A percentile compares a stretch with the other conserved stretches of the same genome.
phyloP scores from a whole-genome alignment of 371 early-diverging fungal species.

The Lichtheimia ornata region DNA sequence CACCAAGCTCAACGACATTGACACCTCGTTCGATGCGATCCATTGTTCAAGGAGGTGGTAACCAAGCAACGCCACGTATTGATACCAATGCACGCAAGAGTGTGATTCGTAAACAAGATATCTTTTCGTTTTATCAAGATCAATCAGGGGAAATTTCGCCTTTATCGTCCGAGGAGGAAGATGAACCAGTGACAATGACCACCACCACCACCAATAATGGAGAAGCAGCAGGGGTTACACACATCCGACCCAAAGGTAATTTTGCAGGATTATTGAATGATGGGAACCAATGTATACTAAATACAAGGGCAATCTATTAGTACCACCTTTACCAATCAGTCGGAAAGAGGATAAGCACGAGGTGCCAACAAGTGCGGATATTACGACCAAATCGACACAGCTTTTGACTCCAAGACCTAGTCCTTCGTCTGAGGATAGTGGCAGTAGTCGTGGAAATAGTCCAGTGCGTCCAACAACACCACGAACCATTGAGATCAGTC shows the following conservation, averaged over 20 bases:
- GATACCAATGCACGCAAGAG: conserved; percentile 9
- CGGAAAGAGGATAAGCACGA: background rate
- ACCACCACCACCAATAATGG: background rate
- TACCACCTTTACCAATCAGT: background rate
- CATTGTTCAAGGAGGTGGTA: conserved; percentile 2
- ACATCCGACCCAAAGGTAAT: conserved; percentile 6
- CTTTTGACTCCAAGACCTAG: background rate
- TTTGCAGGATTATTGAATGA: background rate
- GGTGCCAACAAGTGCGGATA: background rate
- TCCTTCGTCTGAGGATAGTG: background rate
- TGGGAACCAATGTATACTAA: background rate
- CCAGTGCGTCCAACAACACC: conserved; percentile 17
- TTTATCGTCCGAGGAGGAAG: conserved; percentile 22
- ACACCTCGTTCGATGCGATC: conserved; percentile 10
- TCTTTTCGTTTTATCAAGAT: conserved; percentile 29
- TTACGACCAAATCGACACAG: too few species aligned
- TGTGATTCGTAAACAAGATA: conserved; percentile 21
- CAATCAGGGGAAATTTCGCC: conserved; percentile 35
- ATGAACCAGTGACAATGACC: background rate
- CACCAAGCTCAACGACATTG: conserved; percentile 12
- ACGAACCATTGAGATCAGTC: conserved; percentile 20
- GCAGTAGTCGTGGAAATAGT: background rate
- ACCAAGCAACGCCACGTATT: background rate
- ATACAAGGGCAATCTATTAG: background rate
- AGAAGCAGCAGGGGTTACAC: background rate